Evolutionary conservation across 106 monocot genomes (phyloP), one percentile per base, ranked within the genome.

Genomic region (Acorus gramineus): DNA sequence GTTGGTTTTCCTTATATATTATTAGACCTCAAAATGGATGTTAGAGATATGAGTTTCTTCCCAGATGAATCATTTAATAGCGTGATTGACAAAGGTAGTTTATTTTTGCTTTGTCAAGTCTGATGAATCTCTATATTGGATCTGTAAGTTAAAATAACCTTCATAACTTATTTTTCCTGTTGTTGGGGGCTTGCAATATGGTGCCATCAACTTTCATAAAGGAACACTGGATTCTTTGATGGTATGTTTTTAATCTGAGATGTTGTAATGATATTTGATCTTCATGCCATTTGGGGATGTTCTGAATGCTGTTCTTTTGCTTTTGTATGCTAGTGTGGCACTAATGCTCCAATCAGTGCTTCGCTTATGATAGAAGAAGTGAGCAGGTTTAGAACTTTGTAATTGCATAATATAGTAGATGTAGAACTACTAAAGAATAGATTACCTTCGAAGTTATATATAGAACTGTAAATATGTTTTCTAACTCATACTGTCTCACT

Each of bases 191-290:
- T 28, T 28, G 28, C 28, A 28, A 28, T 28, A 28, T 28, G 28
- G 28, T 28, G 28, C 28, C 53, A n/a, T 51, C 69, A 4, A 48
- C 52, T 45, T 57, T 72, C 52, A 43, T 68, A 42, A 74, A 96
- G 90, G 95, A 56, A 96, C 95, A 50, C 64, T 96, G 85, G 95
- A 96, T 79, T 96, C 95, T 72, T 71, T 96, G 72, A 90, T 96
- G 95, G 95, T 96, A 90, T 81, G 85, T 44, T 49, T 57, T 55
- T 8, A 53, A 66, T 66, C 11, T 11, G 6, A 8, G 53, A 28
- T 11, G 56, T 57, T 48, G 42, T 71, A 5, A 57, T 60, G 49
- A 46, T 44, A 42, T 28, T n/a, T 44, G 5, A 11, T 49, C n/a
- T 42, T 64, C 28, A 28, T 54, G n/a, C 52, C 63, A 12, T 42